Evolutionary conservation across 2,329 filamentous ascomycete genomes (phyloP), one percentile per base, ranked within the genome.

Genomic region (Plectosphaerella plurivora): DNA sequence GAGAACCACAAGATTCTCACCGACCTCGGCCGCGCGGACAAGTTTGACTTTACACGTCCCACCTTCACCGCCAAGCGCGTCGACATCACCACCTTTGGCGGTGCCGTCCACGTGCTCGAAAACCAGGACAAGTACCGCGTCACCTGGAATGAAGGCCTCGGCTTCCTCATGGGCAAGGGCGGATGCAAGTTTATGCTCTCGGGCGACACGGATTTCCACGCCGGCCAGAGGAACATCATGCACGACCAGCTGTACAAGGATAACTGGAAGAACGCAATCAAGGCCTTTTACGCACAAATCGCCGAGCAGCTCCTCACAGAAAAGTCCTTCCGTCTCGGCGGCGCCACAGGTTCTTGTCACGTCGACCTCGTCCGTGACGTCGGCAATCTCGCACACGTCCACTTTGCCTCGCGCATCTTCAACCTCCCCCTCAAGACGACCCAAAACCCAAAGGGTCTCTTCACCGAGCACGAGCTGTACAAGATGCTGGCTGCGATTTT

Each of bases 1-100:
- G 89, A 92, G 64, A 94, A 90, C 67, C 70, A 78, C 53, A 82
- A 79, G 56, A 91, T 92, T 56, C 76, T 91, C 57, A 83, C 79
- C 44, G 75, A 83, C 46, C 75, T 94, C 5, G 81, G 82, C 51
- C 82, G 87, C 45, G 86, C 78, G 45, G 73, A 87, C 28, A 73
- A 84, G 25, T 95, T 92, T 69, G 83, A 81, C 65, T 94, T 84
- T 61, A 78, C 83, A 5, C 78, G 79, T 2, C 89, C 89, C 0
- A 62, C 67, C 0, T 75, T 69, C 54, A 74, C 73, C 3, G 70
- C 77, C 0, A 72, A 75, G 1, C 72, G 75, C 1, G 71, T 86
- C 22, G 75, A 82, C 54, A 71, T 89, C 55, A 74, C 74, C 2
- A 85, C 86, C 1, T 84, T 86, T 63, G 73, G 74, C 14, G 83